Conservation (phyloP, 2,329 filamentous ascomycete species). For the Colletotrichum falcatum region DNA sequence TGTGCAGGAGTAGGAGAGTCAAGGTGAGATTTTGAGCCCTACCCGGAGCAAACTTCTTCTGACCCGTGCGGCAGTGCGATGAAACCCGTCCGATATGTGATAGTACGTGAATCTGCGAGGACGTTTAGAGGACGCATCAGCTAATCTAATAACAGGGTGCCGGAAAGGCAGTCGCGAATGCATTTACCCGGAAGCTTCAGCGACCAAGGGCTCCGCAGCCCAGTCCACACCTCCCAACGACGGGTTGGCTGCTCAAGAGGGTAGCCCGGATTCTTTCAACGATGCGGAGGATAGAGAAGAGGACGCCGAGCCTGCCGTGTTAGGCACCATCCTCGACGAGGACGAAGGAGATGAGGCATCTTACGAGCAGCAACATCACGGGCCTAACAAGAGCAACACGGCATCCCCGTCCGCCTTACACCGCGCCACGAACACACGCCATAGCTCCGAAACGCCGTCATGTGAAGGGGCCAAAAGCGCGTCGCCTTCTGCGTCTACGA, state of each 20-base stretch:
- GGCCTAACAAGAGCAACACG: conserved; percentile 53
- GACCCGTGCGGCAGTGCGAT: conserved; percentile 76
- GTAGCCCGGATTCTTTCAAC: conserved; percentile 66
- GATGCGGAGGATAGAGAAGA: conserved; percentile 62
- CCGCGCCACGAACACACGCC: conserved; percentile 52
- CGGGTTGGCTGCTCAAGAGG: conserved; percentile 50
- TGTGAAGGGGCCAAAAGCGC: conserved; percentile 62
- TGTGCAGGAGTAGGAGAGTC: conserved; percentile 88
- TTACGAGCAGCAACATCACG: conserved; percentile 41
- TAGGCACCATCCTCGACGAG: conserved; percentile 68
- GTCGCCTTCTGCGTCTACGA: conserved; percentile 65
- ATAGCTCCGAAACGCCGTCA: conserved; percentile 66
- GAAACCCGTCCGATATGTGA: conserved; percentile 90
- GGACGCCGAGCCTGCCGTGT: conserved; percentile 53
- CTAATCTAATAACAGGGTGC: conserved; percentile 71
- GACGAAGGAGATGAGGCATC: conserved; percentile 55
- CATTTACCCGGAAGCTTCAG: conserved; percentile 81
- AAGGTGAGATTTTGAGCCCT: conserved; percentile 65
- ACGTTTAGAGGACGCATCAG: conserved; percentile 36
- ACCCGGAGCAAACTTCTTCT: conserved; percentile 20
- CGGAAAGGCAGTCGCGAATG: conserved; percentile 93
- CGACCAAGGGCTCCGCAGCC: conserved; percentile 54
- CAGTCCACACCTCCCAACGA: conserved; percentile 55
- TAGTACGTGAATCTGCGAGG: conserved; percentile 59
- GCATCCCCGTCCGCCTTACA: conserved; percentile 53